Conservation (phyloP, 2,329 filamentous ascomycete species). For the Calycina herbarum region DNA sequence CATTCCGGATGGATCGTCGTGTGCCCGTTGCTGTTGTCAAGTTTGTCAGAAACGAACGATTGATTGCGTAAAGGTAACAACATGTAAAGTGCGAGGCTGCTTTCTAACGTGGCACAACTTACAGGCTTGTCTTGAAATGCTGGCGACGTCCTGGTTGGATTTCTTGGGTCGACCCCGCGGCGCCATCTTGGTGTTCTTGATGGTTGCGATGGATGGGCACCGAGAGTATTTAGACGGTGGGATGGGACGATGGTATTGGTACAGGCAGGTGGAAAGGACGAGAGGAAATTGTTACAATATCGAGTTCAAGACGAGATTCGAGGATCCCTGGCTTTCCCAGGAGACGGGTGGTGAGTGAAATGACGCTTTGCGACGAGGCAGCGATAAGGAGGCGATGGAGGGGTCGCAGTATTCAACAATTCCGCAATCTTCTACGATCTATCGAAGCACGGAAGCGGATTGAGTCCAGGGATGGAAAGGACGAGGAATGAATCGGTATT, state of each 20-base stretch:
- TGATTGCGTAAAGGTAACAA: neutral
- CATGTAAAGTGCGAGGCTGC: neutral
- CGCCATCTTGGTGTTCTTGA: conserved; percentile 22
- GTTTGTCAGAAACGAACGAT: conserved; percentile 16
- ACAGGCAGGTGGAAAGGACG: neutral
- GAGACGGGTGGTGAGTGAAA: neutral
- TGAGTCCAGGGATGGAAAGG: neutral
- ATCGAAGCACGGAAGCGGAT: neutral
- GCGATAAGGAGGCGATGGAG: neutral
- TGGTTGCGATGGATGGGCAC: neutral
- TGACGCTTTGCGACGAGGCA: neutral
- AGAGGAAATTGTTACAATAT: neutral
- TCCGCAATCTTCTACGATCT: neutral
- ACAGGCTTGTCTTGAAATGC: conserved; percentile 31
- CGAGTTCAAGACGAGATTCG: neutral
- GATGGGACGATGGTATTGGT: neutral
- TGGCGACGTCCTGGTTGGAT: conserved; percentile 19
- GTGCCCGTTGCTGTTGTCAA: conserved; percentile 21
- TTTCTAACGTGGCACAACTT: conserved; percentile 16
- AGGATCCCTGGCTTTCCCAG: neutral
- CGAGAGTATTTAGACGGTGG: neutral
- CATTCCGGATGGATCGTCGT: conserved; percentile 26
- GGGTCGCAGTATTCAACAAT: neutral
- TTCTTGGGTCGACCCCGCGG: conserved; percentile 31
- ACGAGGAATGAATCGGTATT: neutral